Conservation (phyloP, 371 early-diverging fungal species). For the Rhizopus sp. region DNA sequence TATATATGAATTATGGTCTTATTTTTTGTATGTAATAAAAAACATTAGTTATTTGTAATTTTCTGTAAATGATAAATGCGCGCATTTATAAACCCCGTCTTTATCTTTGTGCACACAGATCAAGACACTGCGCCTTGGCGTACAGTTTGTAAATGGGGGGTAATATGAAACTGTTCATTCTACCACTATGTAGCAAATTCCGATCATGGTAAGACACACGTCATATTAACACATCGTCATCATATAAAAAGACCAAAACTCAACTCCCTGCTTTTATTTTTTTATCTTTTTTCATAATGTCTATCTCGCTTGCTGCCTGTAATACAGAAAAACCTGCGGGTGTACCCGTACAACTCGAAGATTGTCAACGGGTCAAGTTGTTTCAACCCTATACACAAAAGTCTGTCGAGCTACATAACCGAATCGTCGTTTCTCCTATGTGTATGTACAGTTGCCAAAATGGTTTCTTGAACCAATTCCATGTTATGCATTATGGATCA, state of each 20-base stretch:
- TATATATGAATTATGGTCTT: too few species aligned
- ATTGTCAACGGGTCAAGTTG: constrained; percentile 31
- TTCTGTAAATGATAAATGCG: too few species aligned
- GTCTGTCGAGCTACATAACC: constrained; percentile 66
- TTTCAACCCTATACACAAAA: constrained; percentile 64
- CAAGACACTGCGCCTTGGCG: too few species aligned
- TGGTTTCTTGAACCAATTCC: constrained; percentile 42
- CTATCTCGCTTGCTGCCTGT: constrained; percentile 5
- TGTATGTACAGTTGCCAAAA: constrained; percentile 47
- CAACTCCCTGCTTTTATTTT: not conserved
- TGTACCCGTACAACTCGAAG: constrained; percentile 15
- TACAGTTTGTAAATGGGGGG: too few species aligned
- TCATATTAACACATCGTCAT: not conserved
- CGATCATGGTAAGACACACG: too few species aligned
- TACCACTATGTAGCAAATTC: too few species aligned
- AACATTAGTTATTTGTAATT: too few species aligned
- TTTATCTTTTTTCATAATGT: constrained; percentile 4
- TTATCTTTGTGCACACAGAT: too few species aligned
- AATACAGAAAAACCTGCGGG: constrained; percentile 21
- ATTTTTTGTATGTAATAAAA: too few species aligned
- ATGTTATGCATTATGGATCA: constrained; percentile 70
- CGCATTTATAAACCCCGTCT: too few species aligned
- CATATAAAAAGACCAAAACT: not conserved
- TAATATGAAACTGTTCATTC: too few species aligned
- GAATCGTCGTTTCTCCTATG: constrained; percentile 84